Evolutionary conservation across 331 rosid species (phyloP).

Genomic region (Acacia pycnantha): DNA sequence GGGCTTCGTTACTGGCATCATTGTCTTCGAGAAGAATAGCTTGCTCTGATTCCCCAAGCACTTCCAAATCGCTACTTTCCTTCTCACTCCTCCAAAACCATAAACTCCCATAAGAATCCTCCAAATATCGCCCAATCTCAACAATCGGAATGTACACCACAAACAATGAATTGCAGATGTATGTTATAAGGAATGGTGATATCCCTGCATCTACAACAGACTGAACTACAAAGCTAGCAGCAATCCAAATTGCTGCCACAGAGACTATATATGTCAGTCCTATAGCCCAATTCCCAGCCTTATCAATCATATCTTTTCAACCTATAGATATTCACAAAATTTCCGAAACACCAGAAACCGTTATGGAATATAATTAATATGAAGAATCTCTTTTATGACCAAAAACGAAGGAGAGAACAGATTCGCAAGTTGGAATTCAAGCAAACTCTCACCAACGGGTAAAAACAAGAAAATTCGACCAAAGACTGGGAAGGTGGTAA

Average conservation of each 20-base stretch:
- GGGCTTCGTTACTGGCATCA: constrained; percentile 21
- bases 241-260: constrained; percentile 94
- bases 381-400: constrained; percentile 8
- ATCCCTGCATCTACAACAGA: constrained; percentile 92
- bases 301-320: constrained; percentile 44
- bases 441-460: constrained; percentile 25
- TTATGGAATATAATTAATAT: constrained; percentile 4
- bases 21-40: constrained; percentile 59
- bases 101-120: constrained; percentile 55
- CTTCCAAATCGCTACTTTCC: constrained; percentile 30
- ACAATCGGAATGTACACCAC: constrained; percentile 87
- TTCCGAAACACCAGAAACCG: constrained; percentile 16
- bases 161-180: constrained; percentile 90
- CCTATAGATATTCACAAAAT: constrained; percentile 23
- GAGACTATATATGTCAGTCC: constrained; percentile 78
- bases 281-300: constrained; percentile 73
- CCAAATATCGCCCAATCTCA: constrained; percentile 75
- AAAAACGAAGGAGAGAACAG: background rate
- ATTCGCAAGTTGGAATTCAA: constrained; percentile 34
- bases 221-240: constrained; percentile 97
- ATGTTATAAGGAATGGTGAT: constrained; percentile 87
- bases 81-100: constrained; percentile 54
- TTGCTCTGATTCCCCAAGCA: constrained; percentile 60
- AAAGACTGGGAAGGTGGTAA: background rate
- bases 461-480: background rate